Evolutionary conservation across 1,284 basidiomycete species (phyloP), one percentile per base, ranked within the genome.

Genomic region (Rhodotorula mucilaginosa): DNA sequence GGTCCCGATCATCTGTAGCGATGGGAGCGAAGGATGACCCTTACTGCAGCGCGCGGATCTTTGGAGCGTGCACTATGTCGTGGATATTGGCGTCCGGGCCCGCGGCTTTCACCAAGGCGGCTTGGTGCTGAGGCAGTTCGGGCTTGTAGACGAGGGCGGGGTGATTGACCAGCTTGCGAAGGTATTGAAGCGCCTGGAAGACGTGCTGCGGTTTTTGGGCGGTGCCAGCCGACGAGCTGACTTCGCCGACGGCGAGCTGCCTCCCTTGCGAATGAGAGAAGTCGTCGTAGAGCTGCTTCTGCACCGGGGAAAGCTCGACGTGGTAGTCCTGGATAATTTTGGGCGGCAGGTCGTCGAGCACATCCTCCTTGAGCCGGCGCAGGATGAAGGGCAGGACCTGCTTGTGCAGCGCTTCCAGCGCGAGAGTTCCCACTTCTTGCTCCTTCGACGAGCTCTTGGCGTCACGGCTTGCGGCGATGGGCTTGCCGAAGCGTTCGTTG

Each of bases 271-370:
- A 96, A 79, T 88, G 87, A 2, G 91, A 88, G 79, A 94, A 97
- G 79, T 95, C 90, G 79, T 97, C 95, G 80, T 97, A 98, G 23
- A 98, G 86, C 78, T 89, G 85, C 82, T 93, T 93, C 83, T 99
- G 95, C 65, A 99, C 82, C 21, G 93, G 90, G 0, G 95, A 97
- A 3, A 99, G 86, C 79, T 99, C 96, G 84, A 96, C 98, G 80
- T 98, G 97, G 81, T 99, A 98, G 80, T 99, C 97, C 82, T 99
- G 97, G 74, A 99, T 99, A 81, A 99, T 99, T 84, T 99, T 99
- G 3, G 97, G 97, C 0, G 97, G 97, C 3, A 99, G 85, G 80
- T 99, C 97, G 77, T 93, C 84, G 71, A 99, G 84, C 31, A 99
- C 97, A 79, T 99, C 95, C 82, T 99, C 97, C 81, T 99, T 99